phyloP scores from a whole-genome alignment of 2,329 filamentous ascomycete species.

The Aureobasidium subglaciale region DNA sequence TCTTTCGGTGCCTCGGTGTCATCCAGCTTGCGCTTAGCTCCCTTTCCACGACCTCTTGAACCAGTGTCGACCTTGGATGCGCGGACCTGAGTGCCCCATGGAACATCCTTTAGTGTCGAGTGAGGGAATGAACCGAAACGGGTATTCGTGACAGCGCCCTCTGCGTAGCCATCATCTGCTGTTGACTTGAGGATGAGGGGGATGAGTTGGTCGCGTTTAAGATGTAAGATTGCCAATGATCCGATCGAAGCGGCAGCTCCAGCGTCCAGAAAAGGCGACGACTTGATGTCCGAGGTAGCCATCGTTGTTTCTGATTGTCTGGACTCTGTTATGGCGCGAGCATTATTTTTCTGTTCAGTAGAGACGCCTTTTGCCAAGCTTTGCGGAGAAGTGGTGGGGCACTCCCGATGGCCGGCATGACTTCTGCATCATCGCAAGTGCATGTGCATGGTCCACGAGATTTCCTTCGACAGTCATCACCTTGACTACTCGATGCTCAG shows the following conservation, averaged over 20 bases:
- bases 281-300: constrained; percentile 8
- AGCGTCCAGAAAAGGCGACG: constrained; percentile 74
- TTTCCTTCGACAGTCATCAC: neutral
- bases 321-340: too few relatives aligned
- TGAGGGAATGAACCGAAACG: constrained; percentile 72
- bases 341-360: constrained; percentile 6
- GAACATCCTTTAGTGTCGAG: constrained; percentile 54
- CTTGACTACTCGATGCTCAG: constrained; percentile 1
- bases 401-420: neutral
- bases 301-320: constrained; percentile 1
- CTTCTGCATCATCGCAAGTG: neutral
- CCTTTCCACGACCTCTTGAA: constrained; percentile 63
- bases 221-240: constrained; percentile 73
- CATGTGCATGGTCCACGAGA: constrained; percentile 1
- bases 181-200: constrained; percentile 53
- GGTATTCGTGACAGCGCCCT: constrained; percentile 64
- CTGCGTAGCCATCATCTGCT: constrained; percentile 34
- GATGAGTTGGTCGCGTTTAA: constrained; percentile 78
- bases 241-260: constrained; percentile 55
- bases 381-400: constrained; percentile 11
- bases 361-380: neutral
- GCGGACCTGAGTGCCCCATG: constrained; percentile 87
- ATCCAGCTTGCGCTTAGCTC: constrained; percentile 47
- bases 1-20: constrained; percentile 34
- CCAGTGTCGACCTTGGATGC: constrained; percentile 88